These are phyloP conservation scores for Agarophyton chilense DNA, from an alignment of 23 red algal species.

Conservation along the genomic window DNA sequence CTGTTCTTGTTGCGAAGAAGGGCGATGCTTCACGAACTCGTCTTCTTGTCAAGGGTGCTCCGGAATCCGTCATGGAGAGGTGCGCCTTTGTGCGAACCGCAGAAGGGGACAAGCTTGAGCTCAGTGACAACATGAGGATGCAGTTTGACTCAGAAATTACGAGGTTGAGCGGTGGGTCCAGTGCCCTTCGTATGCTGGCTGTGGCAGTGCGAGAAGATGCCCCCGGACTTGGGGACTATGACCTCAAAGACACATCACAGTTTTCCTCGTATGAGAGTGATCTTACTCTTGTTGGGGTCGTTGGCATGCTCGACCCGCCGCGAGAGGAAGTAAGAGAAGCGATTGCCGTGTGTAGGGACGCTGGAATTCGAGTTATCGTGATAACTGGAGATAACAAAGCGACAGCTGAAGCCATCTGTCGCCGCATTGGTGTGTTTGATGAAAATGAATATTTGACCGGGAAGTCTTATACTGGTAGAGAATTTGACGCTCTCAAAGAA, in stretches of 20 bases:
- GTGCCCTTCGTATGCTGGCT: constrained; percentile 82
- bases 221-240: constrained; percentile 72
- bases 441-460: constrained; percentile 72
- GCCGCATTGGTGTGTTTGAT: constrained; percentile 89
- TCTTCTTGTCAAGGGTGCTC: constrained; percentile 95
- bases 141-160: constrained; percentile 58
- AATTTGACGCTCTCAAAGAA: constrained; percentile 83
- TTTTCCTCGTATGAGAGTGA: constrained; percentile 77
- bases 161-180: constrained; percentile 55
- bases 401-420: constrained; percentile 88
- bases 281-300: constrained; percentile 91
- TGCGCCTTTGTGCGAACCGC: constrained; percentile 63
- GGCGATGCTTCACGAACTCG: constrained; percentile 29
- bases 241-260: constrained; percentile 77
- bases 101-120: constrained; percentile 29
- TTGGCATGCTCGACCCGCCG: constrained; percentile 98
- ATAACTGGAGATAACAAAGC: constrained; percentile 98
- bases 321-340: constrained; percentile 86
- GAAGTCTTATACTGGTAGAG: constrained; percentile 81
- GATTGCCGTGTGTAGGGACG: constrained; percentile 70
- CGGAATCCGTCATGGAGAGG: constrained; percentile 82
- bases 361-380: constrained; percentile 97
- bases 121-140: constrained; percentile 40
- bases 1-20: constrained; percentile 72
- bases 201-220: constrained; percentile 79